Conservation (phyloP, 2,329 filamentous ascomycete genomes). For the Aspergillus brunneoviolaceus region DNA sequence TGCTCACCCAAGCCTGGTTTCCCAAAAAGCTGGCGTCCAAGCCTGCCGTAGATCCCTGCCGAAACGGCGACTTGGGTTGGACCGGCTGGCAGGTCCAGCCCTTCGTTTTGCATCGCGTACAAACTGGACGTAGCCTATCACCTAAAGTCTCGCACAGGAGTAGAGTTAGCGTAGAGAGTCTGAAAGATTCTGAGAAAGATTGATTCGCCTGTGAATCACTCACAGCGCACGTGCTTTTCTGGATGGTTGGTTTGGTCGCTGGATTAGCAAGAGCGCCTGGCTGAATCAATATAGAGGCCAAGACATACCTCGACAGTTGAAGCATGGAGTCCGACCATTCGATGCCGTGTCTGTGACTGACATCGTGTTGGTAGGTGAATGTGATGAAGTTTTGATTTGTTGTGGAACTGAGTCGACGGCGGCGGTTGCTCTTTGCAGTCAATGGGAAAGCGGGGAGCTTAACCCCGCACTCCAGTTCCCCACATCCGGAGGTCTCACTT, state of each 20-base stretch:
- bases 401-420: background rate
- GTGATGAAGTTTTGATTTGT: background rate
- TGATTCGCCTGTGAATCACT: background rate
- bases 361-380: background rate
- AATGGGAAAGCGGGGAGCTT: background rate
- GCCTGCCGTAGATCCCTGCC: constrained; percentile 20
- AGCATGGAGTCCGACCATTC: background rate
- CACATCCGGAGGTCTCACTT: background rate
- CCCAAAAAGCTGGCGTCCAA: constrained; percentile 5
- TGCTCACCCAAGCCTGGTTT: constrained; percentile 26
- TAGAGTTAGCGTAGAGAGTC: no score
- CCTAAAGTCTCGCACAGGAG: background rate
- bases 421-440: background rate
- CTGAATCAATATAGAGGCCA: no score
- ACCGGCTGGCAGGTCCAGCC: constrained; percentile 15
- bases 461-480: background rate
- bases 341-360: background rate
- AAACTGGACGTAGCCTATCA: constrained; percentile 18
- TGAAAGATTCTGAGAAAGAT: no score
- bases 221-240: constrained; percentile 3
- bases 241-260: no score
- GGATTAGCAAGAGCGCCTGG: background rate
- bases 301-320: background rate
- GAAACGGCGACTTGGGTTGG: constrained; percentile 15
- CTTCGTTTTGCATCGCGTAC: constrained; percentile 17